Percentiles rank a stretch among this genome's conserved stretches.
Conservation (phyloP, 2,329 filamentous ascomycete species). For the Diaporthe sp. region DNA sequence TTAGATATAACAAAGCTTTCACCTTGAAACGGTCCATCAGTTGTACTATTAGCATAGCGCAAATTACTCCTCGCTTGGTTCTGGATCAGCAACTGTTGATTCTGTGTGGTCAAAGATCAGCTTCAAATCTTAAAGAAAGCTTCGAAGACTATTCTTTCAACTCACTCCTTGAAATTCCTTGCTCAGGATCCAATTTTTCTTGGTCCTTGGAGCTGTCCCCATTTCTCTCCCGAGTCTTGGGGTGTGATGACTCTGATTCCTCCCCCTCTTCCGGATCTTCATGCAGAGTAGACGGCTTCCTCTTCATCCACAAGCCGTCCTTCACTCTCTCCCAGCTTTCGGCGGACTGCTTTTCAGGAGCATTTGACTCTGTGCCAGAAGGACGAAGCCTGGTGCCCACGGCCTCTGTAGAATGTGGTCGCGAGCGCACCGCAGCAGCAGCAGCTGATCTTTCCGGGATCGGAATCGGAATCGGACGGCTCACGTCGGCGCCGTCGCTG, state of each 20-base stretch:
- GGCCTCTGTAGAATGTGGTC: neutral
- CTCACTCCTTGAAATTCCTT: slow-evolving; percentile 1
- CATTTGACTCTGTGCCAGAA: neutral
- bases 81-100: neutral
- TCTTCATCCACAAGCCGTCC: neutral
- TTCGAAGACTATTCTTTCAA: neutral
- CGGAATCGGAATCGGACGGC: neutral
- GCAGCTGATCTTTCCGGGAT: neutral
- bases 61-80: neutral
- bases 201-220: neutral
- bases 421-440: neutral
- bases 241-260: neutral
- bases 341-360: neutral
- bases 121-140: neutral
- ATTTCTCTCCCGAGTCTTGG: neutral
- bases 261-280: neutral
- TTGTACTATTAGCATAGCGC: neutral
- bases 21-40: neutral
- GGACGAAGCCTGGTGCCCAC: too few relatives aligned
- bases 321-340: neutral
- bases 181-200: neutral
- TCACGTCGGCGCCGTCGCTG: neutral
- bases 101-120: neutral
- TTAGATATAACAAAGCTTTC: neutral
- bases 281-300: neutral